Evolutionary conservation across 345 rosid genomes (phyloP), one percentile per base, ranked within the genome.

Genomic region (Hibiscus tridactylites): DNA sequence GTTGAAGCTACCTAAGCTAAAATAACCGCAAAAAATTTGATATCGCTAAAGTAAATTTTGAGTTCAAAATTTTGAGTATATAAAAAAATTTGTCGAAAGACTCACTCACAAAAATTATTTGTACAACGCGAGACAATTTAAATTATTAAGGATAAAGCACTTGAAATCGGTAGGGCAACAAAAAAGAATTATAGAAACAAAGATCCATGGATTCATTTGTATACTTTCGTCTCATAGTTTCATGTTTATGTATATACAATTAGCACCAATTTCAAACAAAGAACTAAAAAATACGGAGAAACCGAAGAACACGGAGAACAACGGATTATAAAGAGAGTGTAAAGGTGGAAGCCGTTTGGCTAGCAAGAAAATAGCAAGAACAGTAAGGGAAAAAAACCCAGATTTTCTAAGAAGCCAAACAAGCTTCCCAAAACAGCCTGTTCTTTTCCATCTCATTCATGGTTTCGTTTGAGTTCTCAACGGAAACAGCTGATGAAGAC

Each of bases 351-450:
- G 44, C 31, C 19, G 49, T 33, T 61, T 61, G 47, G 66, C 47
- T 35, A 16, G 17, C 4, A 13, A 59, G 35, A 59, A 60, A 29
- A 15, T n/a, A 35, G 7, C 12, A 53, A 17, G 24, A 54, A 2
- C 4, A 54, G 26, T 0, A n/a, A 54, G 3, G 8, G 9, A 7
- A 17, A 3, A 1, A 57, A 29, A 69, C 63, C 42, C 60, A 17
- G 42, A 15, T 11, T 24, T 72, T 24, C 72, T 57, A 90, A 54
- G 94, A 91, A 21, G 98, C 98, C 81, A 94, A 79, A 57, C 97
- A 94, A 52, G 91, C 69, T 71, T 94, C 97, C 98, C 98, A 94
- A 65, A 94, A 94, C 74, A 82, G 73, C 81, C 77, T 86, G 80
- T 73, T 88, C 82, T 77, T 85, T 80, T 94, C 98, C 79, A 53